Evolutionary conservation across 352 stramenopile genomes (phyloP), one percentile per base, ranked within the genome.

Genomic region (Globisporangium ultimum): DNA sequence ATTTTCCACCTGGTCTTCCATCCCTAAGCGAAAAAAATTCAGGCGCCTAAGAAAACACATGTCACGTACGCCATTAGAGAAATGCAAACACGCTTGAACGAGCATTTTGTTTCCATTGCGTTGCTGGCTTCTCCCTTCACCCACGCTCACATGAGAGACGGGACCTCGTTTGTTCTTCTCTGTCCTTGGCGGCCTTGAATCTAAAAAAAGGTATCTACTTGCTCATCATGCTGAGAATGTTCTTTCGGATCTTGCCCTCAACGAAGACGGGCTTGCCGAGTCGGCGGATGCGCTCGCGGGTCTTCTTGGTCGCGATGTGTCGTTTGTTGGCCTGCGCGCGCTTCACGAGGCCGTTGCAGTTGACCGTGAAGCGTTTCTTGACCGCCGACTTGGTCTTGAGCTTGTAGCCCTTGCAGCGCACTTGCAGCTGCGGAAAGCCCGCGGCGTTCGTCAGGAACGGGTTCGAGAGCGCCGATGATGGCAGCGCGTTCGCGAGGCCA

Each of bases 281-380:
- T 24, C 81, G 80, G 43, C 80, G 78, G 48, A 93, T 89, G 53
- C 80, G 80, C 60, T 91, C 78, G 55, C 79, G 81, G 45, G 74
- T 91, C 77, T 93, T 93, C 66, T 93, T 90, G 34, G 84, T 93
- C 21, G 80, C 81, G 61, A 93, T 87, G 68, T 93, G 84, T 63
- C 84, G 78, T 78, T 93, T 93, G 69, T 88, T 88, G 63, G 80
- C 77, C 63, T 91, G 79, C 28, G 74, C 70, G 58, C 84, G 80
- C 76, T 91, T 91, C 17, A 93, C 80, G 55, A 89, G 66, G 8
- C 84, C 84, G 61, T 93, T 93, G 59, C 57, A 65, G 68, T 93
- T 93, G 42, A 93, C 80, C 51, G 78, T 81, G 70, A 93, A 93
- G 67, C 84, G 84, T 68, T 93, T 93, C 70, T 93, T 93, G 21